Evolutionary conservation across 2,329 filamentous ascomycete species (phyloP), one percentile per base, ranked within the genome.

Genomic region (Plectosphaerella plurivora): DNA sequence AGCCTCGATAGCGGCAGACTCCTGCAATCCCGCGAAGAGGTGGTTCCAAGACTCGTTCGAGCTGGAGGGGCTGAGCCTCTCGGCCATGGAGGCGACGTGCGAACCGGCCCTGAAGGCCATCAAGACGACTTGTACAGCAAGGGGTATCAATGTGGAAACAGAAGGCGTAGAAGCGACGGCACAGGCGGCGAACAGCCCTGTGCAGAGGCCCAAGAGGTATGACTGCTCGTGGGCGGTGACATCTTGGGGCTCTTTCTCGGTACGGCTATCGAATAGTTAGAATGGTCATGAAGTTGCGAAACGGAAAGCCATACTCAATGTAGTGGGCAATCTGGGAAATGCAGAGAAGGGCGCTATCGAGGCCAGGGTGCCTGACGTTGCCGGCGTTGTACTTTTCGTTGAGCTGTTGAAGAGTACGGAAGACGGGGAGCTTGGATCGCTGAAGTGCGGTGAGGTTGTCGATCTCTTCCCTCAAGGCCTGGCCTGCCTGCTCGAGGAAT

Each of bases 181-280:
- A 12, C 81, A 74, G n/a, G 83, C 86, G n/a, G 86, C 84, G 60
- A 89, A 81, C 20, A 87, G 74, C 49, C 86, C 86, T 41, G 84
- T 87, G 73, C 86, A 88, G 44, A 89, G 76, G 53, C 84, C 86
- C 25, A 87, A 75, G 22, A 85, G 72, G 61, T 78, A 72, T 14
- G 75, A 79, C 69, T 82, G 66, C 62, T 73, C 62, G 64, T 75
- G 65, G 61, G 70, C 55, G 62, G 79, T 64, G 67, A 71, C 68
- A 76, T 83, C 71, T 66, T 76, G 64, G 68, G 79, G 73, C 73
- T 82, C 69, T 75, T 77, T 79, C 59, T 80, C 77, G 33, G 70
- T 70, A 51, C 77, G 74, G 57, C 77, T 81, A 41, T 55, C 63
- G 47, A 9, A 15, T 25, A 47, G 62, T 73, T 60, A 72, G 68